Base-by-base conservation (phyloP, 129 eudicot genomes). In the Flaveria robusta region DNA sequence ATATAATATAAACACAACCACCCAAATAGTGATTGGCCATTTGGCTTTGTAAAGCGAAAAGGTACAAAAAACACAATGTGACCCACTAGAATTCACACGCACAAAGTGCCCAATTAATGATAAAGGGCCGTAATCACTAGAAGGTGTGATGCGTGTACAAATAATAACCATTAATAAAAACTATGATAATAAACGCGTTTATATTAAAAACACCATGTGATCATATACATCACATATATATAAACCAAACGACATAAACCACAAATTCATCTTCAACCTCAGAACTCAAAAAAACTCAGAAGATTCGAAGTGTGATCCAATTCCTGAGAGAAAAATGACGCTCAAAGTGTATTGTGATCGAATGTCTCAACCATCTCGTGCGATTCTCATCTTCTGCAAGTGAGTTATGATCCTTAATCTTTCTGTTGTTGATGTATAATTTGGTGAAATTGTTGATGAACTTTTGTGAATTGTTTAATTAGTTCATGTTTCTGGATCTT, bases 351-450 rank as follows among this genome's bases (percentile, higher is more conserved):
- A 92, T n/a, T 91, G 76, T 26, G 96, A 92, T 80, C 96, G 91
- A 2, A 72, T 82, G 79, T 92, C 96, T 4, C 96, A 87, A 66
- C 97, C 97, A 24, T 81, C 96, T 20, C 90, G 97, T 10, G 96
- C 96, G 9, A 31, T 92, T 81, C 67, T 92, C 66, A 77, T 89
- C 41, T 92, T 92, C 84, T 89, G 92, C 92, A 87, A 81, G 96
- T 92, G 81, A 80, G 7, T 67, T 34, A 11, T 26, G 16, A 63
- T 63, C 22, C 10, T 31, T 2, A 5, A 49, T 46, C 45, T 7
- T 11, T 72, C 20, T 11, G 4, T 7, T 70, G 22, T 39, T 70
- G 16, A 22, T 49, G 6, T 19, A 4, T 18, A 70, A 6, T 55
- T 73, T 14, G 16, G 11, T 29, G 0, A 6, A 29, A 31, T 4